Conservation (phyloP, 2,329 filamentous ascomycete genomes). For the Anthostomella pinea region DNA sequence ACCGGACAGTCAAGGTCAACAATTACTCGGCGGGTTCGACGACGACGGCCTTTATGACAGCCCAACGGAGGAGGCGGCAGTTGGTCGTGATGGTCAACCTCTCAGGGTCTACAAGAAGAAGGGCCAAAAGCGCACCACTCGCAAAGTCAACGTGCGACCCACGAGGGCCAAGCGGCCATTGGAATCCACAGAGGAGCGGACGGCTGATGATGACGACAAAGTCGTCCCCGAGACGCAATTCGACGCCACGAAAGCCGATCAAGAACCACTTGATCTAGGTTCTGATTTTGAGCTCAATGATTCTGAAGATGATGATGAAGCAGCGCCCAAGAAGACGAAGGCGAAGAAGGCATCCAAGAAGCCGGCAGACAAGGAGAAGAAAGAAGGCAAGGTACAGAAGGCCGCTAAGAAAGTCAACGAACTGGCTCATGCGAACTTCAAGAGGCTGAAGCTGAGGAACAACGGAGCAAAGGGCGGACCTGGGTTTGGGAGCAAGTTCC, state of each 20-base stretch:
- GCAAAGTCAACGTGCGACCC: conserved; percentile 62
- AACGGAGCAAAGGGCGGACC: conserved; percentile 60
- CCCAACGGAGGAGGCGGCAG: conserved; percentile 45
- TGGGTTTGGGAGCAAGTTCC: conserved; percentile 56
- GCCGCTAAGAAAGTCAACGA: conserved; percentile 60
- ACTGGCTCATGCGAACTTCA: conserved; percentile 64
- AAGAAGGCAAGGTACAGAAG: conserved; percentile 48
- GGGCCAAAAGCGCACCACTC: conserved; percentile 76
- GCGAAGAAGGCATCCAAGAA: conserved; percentile 18
- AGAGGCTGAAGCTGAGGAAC: conserved; percentile 61
- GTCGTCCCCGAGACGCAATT: conserved; percentile 40
- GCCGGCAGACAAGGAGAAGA: conserved; percentile 28
- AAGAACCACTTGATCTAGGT: conserved; percentile 35
- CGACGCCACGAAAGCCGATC: conserved; percentile 27
- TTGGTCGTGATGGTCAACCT: conserved; percentile 57
- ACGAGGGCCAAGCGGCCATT: conserved; percentile 47
- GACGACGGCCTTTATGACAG: conserved; percentile 60
- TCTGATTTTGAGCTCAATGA: conserved; percentile 41
- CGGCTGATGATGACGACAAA: conserved; percentile 37
- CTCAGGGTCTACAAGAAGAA: conserved; percentile 75
- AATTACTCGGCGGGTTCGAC: conserved; percentile 60
- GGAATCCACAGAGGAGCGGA: conserved; percentile 29
- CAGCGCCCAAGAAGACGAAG: conserved; percentile 36
- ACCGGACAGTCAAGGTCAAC: conserved; percentile 42
- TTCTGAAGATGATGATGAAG: conserved; percentile 31